Evolutionary conservation across 2,329 filamentous ascomycete species (phyloP).

Genomic region (Curvularia lunata): DNA sequence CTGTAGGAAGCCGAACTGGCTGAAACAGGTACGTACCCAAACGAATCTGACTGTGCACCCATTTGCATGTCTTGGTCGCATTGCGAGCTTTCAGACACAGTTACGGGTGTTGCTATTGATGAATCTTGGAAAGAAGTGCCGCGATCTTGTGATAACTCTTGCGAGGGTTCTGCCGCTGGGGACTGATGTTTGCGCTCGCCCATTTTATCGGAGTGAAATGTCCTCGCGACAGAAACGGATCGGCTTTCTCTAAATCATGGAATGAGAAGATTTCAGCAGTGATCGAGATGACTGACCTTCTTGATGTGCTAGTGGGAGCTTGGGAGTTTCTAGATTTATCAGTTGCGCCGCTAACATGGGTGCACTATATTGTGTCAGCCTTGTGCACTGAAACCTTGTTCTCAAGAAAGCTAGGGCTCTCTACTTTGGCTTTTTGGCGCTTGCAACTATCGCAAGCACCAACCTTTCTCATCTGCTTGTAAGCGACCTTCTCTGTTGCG

Average conservation of each 20-base stretch:
- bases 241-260: neutral
- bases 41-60: neutral
- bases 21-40: conserved; percentile 13
- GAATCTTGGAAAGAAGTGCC: neutral
- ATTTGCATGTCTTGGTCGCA: neutral
- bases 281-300: conserved; percentile 4
- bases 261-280: neutral
- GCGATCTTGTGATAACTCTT: neutral
- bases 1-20: neutral
- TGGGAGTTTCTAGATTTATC: neutral
- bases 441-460: conserved; percentile 39
- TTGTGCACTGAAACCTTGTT: neutral
- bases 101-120: neutral
- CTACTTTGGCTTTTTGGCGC: conserved; percentile 36
- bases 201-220: neutral
- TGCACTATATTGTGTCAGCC: conserved; percentile 6
- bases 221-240: neutral
- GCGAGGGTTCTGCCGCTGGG: neutral
- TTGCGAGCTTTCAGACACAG: neutral
- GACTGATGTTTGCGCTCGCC: neutral
- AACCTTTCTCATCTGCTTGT: conserved; percentile 35
- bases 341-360: neutral
- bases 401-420: no score
- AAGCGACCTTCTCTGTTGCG: conserved; percentile 27
- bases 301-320: neutral